A percentile compares a stretch with the other conserved stretches of the same genome.
phyloP scores from a whole-genome alignment of 768 basidiomycete species.

The Epithele typhae region DNA sequence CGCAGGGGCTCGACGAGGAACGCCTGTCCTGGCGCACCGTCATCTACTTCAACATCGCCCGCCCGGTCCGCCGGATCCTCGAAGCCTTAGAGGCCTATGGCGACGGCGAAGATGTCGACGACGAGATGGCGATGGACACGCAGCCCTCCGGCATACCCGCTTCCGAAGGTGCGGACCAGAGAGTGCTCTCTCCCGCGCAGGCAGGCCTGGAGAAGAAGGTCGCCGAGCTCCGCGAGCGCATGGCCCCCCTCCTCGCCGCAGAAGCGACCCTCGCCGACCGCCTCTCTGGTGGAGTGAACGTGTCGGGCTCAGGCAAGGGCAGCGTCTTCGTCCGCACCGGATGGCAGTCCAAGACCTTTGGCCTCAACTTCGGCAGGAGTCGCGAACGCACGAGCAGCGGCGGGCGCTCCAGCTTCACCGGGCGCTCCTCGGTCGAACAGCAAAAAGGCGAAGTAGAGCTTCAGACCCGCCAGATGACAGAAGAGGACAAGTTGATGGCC shows the following conservation, averaged over 20 bases:
- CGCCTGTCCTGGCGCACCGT: conserved; percentile 75
- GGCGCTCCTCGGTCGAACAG: conserved; percentile 26
- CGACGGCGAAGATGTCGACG: conserved; percentile 46
- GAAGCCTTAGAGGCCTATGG: conserved; percentile 29
- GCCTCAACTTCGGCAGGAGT: conserved; percentile 28
- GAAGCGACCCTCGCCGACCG: conserved; percentile 66
- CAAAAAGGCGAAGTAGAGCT: conserved; percentile 19
- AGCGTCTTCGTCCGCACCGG: conserved; percentile 75
- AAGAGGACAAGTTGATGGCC: conserved; percentile 52
- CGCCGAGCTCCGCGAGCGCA: conserved; percentile 44
- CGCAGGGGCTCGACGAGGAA: conserved; percentile 63
- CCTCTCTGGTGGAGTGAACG: conserved; percentile 67
- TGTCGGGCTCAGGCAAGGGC: conserved; percentile 68
- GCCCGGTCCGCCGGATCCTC: conserved; percentile 35
- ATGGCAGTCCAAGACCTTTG: conserved; percentile 71
- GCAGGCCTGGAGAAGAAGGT: conserved; percentile 20
- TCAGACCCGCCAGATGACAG: conserved; percentile 31
- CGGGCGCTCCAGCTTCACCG: conserved; percentile 28
- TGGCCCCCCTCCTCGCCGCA: conserved; percentile 55
- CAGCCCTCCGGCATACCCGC: conserved; percentile 4
- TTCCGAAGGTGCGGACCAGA: conserved; percentile 3
- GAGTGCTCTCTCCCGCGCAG: conserved; percentile 12
- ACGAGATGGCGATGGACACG: conserved; percentile 38
- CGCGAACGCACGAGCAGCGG: conserved; percentile 20
- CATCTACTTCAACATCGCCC: conserved; percentile 72